Percentiles rank a stretch among this genome's conserved stretches.
Conservation (phyloP, 1,284 basidiomycete species). For the Cryptococcus sp. region DNA sequence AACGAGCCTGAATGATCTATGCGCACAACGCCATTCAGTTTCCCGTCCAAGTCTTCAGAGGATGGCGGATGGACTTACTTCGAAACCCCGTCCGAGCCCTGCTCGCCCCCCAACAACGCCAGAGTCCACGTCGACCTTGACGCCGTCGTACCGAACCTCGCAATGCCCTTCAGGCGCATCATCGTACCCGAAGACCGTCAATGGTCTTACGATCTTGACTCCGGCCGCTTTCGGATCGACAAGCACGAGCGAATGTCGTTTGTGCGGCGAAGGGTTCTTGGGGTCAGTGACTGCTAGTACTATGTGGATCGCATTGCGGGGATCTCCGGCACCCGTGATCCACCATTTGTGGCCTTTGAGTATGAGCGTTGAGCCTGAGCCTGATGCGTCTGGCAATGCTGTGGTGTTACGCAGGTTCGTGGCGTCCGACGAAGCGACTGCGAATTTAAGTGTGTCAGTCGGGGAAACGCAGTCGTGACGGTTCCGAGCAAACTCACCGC, state of each 20-base stretch:
- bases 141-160: constrained; percentile 92
- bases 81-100: constrained; percentile 88
- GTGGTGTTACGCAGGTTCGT: constrained; percentile 93
- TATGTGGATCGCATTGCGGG: constrained; percentile 82
- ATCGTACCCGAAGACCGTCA: constrained; percentile 91
- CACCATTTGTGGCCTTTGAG: constrained; percentile 99
- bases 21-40: neutral
- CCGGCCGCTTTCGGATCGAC: constrained; percentile 86
- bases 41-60: neutral
- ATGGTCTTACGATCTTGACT: constrained; percentile 83
- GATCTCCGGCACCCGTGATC: constrained; percentile 97
- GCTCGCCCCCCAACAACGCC: constrained; percentile 68
- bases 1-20: constrained; percentile 93
- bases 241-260: constrained; percentile 90
- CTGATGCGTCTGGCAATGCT: constrained; percentile 59
- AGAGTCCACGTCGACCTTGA: constrained; percentile 69
- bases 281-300: constrained; percentile 68
- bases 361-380: constrained; percentile 64
- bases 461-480: no score
- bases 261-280: constrained; percentile 58
- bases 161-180: constrained; percentile 95
- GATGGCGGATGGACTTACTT: constrained; percentile 55
- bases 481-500: constrained; percentile 59
- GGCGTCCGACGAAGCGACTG: constrained; percentile 92
- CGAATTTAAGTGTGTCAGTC: neutral